These are phyloP conservation scores for Kandelia obovata DNA, from an alignment of 345 rosid genomes.

Conservation along the genomic window DNA sequence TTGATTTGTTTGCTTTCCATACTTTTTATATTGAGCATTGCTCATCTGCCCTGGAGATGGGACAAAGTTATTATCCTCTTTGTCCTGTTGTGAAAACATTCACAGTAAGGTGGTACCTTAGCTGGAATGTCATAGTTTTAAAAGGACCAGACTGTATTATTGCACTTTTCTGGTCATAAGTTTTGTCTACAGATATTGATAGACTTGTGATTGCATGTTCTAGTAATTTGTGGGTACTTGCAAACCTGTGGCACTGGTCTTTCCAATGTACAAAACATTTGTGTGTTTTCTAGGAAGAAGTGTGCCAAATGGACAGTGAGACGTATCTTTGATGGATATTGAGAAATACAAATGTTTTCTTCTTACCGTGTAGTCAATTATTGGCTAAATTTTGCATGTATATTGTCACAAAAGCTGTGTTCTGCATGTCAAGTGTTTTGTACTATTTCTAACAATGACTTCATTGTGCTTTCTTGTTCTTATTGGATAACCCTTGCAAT, in stretches of 20 bases:
- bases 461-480: background rate
- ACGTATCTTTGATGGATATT: background rate
- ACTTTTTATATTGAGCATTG: background rate
- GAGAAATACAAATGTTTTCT: background rate
- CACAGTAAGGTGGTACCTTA: background rate
- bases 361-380: background rate
- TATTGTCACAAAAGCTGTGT: background rate
- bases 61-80: background rate
- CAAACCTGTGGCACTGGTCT: background rate
- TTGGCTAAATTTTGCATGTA: no score
- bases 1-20: background rate
- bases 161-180: background rate
- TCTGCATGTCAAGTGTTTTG: background rate
- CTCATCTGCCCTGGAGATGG: background rate
- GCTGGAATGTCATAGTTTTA: background rate
- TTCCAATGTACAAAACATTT: background rate
- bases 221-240: background rate
- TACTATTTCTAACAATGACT: background rate
- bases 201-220: background rate
- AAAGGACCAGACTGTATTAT: background rate
- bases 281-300: no score
- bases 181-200: background rate
- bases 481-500: background rate
- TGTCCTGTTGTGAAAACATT: background rate
- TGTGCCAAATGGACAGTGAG: no score